Conservation (phyloP, 2,329 filamentous ascomycete genomes). For the Furcasterigmium sp. region DNA sequence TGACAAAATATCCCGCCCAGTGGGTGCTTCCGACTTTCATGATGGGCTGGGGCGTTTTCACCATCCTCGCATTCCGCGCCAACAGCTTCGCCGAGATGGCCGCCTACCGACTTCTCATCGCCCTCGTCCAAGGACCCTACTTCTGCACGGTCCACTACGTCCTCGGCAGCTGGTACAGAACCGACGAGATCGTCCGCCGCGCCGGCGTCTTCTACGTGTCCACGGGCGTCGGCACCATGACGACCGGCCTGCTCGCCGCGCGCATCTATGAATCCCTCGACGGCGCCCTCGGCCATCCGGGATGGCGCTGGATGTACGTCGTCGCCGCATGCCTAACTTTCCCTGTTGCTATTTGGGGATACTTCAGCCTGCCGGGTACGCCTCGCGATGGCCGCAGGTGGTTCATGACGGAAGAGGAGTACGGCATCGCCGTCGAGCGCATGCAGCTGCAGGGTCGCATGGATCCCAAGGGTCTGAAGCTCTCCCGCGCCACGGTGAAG, state of each 20-base stretch:
- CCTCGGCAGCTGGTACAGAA: neutral
- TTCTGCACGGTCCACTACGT: neutral
- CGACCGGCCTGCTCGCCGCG: neutral
- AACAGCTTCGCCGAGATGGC: neutral
- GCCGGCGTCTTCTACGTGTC: slow-evolving; percentile 1
- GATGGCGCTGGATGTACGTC: slow-evolving; percentile 5
- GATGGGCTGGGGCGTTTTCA: neutral
- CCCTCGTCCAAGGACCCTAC: neutral
- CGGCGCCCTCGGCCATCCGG: neutral
- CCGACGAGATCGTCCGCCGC: slow-evolving; percentile 1
- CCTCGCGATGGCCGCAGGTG: slow-evolving; percentile 1
- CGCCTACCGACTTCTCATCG: neutral
- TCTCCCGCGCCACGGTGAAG: neutral
- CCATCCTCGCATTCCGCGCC: slow-evolving; percentile 1
- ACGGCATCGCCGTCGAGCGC: neutral
- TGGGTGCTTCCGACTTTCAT: neutral
- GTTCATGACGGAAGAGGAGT: slow-evolving; percentile 4
- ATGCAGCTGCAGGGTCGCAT: slow-evolving; percentile 4
- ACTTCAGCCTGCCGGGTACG: slow-evolving; percentile 1
- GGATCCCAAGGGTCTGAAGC: neutral
- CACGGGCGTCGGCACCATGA: neutral
- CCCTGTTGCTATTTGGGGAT: slow-evolving; percentile 2
- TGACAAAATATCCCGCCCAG: neutral
- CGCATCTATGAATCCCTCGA: neutral
- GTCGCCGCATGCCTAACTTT: slow-evolving; percentile 1